Evolutionary conservation across 306 rosid species (phyloP), one percentile per base, ranked within the genome.

Genomic region (Rosa persica): DNA sequence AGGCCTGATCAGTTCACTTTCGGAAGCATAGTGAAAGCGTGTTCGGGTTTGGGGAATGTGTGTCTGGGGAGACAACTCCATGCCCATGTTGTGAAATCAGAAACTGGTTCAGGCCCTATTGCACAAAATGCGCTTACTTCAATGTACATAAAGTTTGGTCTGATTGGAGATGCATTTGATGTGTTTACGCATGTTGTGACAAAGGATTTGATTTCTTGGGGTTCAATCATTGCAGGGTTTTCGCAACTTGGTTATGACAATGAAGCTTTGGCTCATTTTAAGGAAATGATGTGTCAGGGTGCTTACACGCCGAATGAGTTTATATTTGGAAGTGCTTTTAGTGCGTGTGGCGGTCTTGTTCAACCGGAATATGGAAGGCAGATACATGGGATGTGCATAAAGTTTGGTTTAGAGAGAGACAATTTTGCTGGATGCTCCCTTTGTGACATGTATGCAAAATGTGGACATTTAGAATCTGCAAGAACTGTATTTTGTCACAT

Each of bases 51-150:
- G 15, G 88, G 79, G n/a, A 86, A 88, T 85, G 47, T 64, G 36
- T 58, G 52, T 73, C 81, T 93, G 40, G 97, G 93, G 48, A 81
- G 71, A 79, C 93, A 89, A 75, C 76, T 93, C 42, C 97, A 90
- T 81, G 87, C 85, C 68, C 91, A 90, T 80, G 85, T 90, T 71
- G 48, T 89, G 71, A 89, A 89, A 75, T 85, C 90, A 42, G 88
- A 87, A 67, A 77, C 70, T 88, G 90, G 89, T 36, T 46, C 34
- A 58, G 83, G 86, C 70, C 67, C 83, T 78, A 81, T 85, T 64
- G 81, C 96, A 12, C 93, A 86, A 80, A 93, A 93, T 84, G 93
- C 96, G 81, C 92, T 93, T 74, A 85, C 89, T 78, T 85, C 96
- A 49, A 88, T 93, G 96, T 90, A 90, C 80, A 78, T 89, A 64